Evolutionary conservation across 2,329 filamentous ascomycete genomes (phyloP).

Genomic region (Periconia sp.): DNA sequence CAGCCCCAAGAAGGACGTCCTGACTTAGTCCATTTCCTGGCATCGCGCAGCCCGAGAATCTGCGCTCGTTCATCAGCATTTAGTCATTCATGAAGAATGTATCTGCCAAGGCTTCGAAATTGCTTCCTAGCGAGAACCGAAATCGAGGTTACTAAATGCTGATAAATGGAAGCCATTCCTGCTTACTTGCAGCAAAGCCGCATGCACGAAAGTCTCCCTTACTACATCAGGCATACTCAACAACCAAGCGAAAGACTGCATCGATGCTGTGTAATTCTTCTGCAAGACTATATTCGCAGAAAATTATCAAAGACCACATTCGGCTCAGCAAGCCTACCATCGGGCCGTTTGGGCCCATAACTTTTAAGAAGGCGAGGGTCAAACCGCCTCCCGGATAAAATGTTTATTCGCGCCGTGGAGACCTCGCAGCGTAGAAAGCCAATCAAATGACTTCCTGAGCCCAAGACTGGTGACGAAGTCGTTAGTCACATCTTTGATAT

Average conservation of each 20-base stretch:
- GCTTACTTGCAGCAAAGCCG: constrained; percentile 10
- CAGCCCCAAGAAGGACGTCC: too few species aligned
- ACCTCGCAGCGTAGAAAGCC: not conserved
- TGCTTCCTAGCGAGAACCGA: too few species aligned
- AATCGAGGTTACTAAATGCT: constrained; percentile 15
- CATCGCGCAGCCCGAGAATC: too few species aligned
- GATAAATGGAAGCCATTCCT: constrained; percentile 14
- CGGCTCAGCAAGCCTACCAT: constrained; percentile 6
- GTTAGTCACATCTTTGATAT: constrained; percentile 23
- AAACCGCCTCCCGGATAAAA: constrained; percentile 1
- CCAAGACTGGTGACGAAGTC: not conserved
- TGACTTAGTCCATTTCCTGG: too few species aligned
- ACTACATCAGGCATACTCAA: too few species aligned
- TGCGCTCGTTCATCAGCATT: too few species aligned
- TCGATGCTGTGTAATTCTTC: too few species aligned
- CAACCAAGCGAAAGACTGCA: too few species aligned
- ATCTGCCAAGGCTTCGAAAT: too few species aligned
- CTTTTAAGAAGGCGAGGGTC: not conserved
- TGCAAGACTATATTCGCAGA: too few species aligned
- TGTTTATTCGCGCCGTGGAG: not conserved
- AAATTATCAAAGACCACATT: constrained; percentile 30
- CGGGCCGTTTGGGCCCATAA: not conserved
- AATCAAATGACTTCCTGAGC: constrained; percentile 1
- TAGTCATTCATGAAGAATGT: too few species aligned
- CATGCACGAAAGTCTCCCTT: too few species aligned